Conservation (phyloP, 345 rosid genomes). For the Cardamine chenopodiifolia region DNA sequence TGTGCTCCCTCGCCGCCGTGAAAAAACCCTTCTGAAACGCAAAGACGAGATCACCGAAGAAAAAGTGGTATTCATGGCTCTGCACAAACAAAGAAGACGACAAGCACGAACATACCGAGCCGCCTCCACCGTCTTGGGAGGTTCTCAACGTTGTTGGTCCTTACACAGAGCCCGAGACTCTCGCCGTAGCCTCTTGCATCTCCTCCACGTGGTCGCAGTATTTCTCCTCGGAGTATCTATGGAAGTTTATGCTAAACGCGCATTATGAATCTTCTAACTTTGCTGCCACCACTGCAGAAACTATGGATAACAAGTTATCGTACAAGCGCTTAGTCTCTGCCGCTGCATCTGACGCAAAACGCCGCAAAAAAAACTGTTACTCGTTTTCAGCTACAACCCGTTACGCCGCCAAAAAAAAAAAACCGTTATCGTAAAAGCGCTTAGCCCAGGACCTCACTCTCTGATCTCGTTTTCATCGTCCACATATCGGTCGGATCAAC, state of each 20-base stretch:
- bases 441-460: constrained; percentile 11
- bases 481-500: neutral
- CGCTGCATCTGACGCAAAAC: constrained; percentile 22
- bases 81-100: neutral
- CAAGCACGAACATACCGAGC: neutral
- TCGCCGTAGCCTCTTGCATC: constrained; percentile 32
- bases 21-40: constrained; percentile 7
- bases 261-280: neutral
- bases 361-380: neutral
- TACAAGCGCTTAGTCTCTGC: constrained; percentile 14
- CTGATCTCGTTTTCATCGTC: constrained; percentile 29
- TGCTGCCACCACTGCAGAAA: neutral
- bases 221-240: constrained; percentile 24
- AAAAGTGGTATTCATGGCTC: neutral
- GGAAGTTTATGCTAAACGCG: neutral
- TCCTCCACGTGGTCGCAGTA: constrained; percentile 27
- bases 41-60: constrained; percentile 2
- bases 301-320: neutral
- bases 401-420: constrained; percentile 16
- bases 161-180: constrained; percentile 23
- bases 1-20: neutral
- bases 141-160: constrained; percentile 4
- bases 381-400: too few relatives aligned
- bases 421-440: too few relatives aligned
- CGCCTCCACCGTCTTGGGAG: constrained; percentile 21